Conservation (phyloP, 441 rosid species). For the Gossypium aridum region DNA sequence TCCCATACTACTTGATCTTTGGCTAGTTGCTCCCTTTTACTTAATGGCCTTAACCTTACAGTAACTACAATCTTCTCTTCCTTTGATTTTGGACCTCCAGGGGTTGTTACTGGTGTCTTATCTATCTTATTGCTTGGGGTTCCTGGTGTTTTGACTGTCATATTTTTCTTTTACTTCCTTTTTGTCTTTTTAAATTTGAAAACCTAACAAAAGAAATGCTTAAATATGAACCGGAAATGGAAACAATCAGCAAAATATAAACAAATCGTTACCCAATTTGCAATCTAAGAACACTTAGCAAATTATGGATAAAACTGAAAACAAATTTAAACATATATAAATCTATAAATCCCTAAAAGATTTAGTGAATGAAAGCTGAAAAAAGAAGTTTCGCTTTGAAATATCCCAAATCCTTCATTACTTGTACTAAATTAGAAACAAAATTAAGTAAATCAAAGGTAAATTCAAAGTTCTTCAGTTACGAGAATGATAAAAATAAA, state of each 20-base stretch:
- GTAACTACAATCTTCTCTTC: slow-evolving; percentile 98
- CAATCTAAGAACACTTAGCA: neutral
- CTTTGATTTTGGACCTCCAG: slow-evolving; percentile 68
- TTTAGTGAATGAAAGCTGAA: neutral
- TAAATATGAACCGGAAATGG: neutral
- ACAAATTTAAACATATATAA: neutral
- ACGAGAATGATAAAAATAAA: neutral
- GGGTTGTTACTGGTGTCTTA: slow-evolving; percentile 62
- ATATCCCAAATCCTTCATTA: neutral
- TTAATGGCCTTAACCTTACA: slow-evolving; percentile 84
- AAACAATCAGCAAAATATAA: neutral
- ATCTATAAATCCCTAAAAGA: neutral
- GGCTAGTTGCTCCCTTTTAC: slow-evolving; percentile 75
- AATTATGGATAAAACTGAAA: neutral
- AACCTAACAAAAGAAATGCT: neutral
- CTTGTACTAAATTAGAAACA: neutral
- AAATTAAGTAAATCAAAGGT: neutral
- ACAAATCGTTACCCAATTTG: neutral
- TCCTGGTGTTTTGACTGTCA: slow-evolving; percentile 72
- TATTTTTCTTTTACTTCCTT: slow-evolving; percentile 10
- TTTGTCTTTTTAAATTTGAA: neutral
- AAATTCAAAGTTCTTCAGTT: neutral
- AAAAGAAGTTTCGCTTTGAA: neutral
- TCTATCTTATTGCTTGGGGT: slow-evolving; percentile 78
- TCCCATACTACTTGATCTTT: slow-evolving; percentile 97